phyloP scores from a whole-genome alignment of 495 filamentous ascomycete species.

The Copromyces sp. region DNA sequence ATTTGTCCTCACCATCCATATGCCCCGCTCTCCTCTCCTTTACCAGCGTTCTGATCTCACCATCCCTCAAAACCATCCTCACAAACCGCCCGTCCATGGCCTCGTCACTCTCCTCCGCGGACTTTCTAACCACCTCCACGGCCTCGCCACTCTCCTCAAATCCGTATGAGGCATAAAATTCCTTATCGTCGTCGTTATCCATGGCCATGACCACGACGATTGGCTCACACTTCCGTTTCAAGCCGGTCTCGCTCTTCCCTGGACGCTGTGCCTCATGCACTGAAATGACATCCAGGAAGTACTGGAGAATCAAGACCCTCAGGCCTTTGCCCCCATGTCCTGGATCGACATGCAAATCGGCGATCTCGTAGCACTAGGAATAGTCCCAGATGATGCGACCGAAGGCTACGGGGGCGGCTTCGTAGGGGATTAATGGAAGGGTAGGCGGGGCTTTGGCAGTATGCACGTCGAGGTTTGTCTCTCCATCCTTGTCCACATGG shows the following conservation, averaged over 20 bases:
- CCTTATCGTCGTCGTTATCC: background rate
- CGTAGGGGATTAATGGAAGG: background rate
- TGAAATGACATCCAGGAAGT: background rate
- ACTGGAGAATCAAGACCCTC: background rate
- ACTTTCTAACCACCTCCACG: background rate
- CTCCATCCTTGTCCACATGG: background rate
- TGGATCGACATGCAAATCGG: constrained; percentile 19
- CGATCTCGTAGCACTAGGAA: constrained; percentile 43
- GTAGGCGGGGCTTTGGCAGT: constrained; percentile 24
- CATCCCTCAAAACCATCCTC: background rate
- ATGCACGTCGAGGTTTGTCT: constrained; percentile 22
- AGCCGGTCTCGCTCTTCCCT: background rate
- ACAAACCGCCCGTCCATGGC: background rate
- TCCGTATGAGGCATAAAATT: background rate
- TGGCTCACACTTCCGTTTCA: background rate
- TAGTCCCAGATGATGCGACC: constrained; percentile 44
- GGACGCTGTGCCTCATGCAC: background rate
- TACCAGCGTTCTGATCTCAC: background rate
- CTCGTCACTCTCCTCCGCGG: background rate
- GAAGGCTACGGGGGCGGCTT: constrained; percentile 31
- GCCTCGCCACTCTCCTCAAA: background rate
- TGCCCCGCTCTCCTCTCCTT: background rate
- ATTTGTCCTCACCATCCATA: background rate
- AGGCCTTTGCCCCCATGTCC: background rate
- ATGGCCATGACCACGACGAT: background rate